These are phyloP conservation scores for Trichoderma hamatum DNA, from an alignment of 2,329 filamentous ascomycete genomes.

Conservation along the genomic window DNA sequence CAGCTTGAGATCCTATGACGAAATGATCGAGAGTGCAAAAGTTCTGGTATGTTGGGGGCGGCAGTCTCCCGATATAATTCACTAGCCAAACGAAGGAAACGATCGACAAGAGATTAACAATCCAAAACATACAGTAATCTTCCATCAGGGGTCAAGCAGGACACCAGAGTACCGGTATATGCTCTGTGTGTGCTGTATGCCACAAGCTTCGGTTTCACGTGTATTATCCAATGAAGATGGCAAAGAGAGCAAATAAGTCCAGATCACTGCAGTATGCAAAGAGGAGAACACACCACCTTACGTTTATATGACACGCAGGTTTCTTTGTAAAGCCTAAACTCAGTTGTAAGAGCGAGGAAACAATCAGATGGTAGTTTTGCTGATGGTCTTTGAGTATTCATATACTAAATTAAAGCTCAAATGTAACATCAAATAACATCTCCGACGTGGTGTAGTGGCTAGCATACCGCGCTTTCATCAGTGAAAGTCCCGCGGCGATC, in stretches of 20 bases:
- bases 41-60: neutral
- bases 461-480: slow-evolving; percentile 28
- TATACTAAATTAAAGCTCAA: neutral
- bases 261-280: neutral
- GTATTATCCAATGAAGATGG: neutral
- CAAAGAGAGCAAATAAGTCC: neutral
- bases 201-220: neutral
- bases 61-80: neutral
- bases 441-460: slow-evolving; percentile 29
- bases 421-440: slow-evolving; percentile 2
- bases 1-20: slow-evolving; percentile 2
- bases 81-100: slow-evolving; percentile 1
- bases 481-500: slow-evolving; percentile 27
- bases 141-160: neutral
- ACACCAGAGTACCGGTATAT: neutral
- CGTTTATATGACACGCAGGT: neutral
- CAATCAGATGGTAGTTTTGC: neutral
- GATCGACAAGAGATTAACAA: slow-evolving; percentile 9
- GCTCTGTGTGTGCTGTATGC: neutral
- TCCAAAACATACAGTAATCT: neutral
- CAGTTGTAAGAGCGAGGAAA: neutral
- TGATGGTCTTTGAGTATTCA: neutral
- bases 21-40: neutral
- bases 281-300: neutral
- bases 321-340: neutral